These are phyloP conservation scores for Agrostemma githago DNA, from an alignment of 148 eudicot genomes.

Conservation along the genomic window DNA sequence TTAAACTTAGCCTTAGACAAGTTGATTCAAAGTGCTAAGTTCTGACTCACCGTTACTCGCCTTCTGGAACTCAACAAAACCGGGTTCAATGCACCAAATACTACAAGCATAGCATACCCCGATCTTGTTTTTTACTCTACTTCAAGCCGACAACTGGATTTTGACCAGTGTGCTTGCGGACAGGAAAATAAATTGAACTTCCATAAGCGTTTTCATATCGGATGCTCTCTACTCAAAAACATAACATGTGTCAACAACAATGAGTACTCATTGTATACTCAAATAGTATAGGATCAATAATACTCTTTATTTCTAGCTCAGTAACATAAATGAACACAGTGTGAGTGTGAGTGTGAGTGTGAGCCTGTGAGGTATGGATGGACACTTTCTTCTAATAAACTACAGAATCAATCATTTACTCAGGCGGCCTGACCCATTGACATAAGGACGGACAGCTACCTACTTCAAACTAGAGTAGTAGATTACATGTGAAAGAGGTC, in stretches of 20 bases:
- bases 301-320: background rate
- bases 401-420: background rate
- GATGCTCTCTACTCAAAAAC: background rate
- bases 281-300: background rate
- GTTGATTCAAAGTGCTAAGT: no score
- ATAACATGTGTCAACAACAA: background rate
- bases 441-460: background rate
- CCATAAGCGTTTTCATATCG: background rate
- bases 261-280: background rate
- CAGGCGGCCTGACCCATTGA: background rate
- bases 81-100: no score
- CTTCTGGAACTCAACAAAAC: no score
- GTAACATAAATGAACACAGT: background rate
- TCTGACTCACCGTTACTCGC: no score
- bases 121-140: no score
- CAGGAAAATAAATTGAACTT: no score
- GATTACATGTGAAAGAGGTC: background rate
- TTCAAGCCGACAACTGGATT: no score
- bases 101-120: no score
- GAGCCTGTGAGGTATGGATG: background rate
- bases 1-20: no score
- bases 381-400: background rate
- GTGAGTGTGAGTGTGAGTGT: no score
- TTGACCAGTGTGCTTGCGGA: no score
- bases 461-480: slow-evolving; percentile 5